These are phyloP conservation scores for Mycosphaerella sp. DNA, from an alignment of 2,329 filamentous ascomycete species.

Conservation along the genomic window DNA sequence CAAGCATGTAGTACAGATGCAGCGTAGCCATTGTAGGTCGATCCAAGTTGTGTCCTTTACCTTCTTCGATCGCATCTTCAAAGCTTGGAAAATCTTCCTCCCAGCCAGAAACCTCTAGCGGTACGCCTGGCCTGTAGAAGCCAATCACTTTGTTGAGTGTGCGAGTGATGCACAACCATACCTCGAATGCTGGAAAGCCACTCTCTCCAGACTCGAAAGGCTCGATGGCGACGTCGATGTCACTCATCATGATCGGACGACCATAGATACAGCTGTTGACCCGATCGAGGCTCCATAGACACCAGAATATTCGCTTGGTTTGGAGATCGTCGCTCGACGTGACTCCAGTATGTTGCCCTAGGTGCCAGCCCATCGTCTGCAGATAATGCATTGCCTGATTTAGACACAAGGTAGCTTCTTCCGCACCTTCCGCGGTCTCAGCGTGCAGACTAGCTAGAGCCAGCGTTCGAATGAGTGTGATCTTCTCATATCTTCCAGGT, in stretches of 20 bases:
- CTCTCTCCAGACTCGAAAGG: constrained; percentile 40
- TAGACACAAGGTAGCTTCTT: constrained; percentile 40
- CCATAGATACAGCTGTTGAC: constrained; percentile 45
- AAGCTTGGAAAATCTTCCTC: constrained; percentile 36
- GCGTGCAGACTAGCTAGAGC: constrained; percentile 44
- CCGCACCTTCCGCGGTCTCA: constrained; percentile 44
- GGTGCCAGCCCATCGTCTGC: constrained; percentile 45
- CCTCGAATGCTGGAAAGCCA: constrained; percentile 43
- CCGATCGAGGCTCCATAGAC: constrained; percentile 46
- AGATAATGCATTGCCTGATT: constrained; percentile 47
- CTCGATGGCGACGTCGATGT: constrained; percentile 43
- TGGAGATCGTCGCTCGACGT: constrained; percentile 27
- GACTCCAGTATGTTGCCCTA: constrained; percentile 30
- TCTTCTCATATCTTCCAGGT: constrained; percentile 41
- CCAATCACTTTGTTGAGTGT: constrained; percentile 45
- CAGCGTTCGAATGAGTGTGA: constrained; percentile 43
- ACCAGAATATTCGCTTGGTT: constrained; percentile 46
- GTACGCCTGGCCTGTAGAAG: constrained; percentile 42
- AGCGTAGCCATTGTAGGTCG: constrained; percentile 41
- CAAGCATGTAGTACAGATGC: constrained; percentile 52
- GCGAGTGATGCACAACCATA: constrained; percentile 42
- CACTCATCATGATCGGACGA: constrained; percentile 44
- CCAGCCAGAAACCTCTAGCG: constrained; percentile 41
- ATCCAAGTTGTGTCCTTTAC: constrained; percentile 39
- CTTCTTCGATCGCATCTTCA: constrained; percentile 29